Evolutionary conservation across 169 alveolate genomes (phyloP).

Genomic region (Cytauxzoon felis): DNA sequence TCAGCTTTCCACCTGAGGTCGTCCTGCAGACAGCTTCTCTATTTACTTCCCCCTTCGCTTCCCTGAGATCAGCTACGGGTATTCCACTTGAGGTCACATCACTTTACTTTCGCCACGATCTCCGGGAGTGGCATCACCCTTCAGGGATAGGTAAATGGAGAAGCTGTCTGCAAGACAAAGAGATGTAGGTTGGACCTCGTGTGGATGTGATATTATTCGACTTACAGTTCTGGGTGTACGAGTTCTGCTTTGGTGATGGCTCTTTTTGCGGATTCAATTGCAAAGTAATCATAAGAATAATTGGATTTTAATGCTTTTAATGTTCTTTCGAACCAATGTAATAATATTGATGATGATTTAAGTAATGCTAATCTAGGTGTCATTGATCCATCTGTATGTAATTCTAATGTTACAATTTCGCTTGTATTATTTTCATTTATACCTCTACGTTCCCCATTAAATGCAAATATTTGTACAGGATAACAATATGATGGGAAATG

Average conservation of each 20-base stretch:
- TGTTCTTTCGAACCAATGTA: constrained; percentile 65
- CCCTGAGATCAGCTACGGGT: too few relatives aligned
- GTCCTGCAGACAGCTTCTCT: too few relatives aligned
- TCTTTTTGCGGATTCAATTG: constrained; percentile 60
- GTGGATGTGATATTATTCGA: too few relatives aligned
- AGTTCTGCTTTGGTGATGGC: constrained; percentile 62
- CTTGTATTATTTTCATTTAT: constrained; percentile 74
- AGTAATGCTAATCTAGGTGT: constrained; percentile 79
- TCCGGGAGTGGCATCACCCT: too few relatives aligned
- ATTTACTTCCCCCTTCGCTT: too few relatives aligned
- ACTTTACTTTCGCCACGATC: too few relatives aligned
- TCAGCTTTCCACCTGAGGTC: too few relatives aligned
- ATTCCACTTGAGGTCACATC: too few relatives aligned
- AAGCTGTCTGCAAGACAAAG: too few relatives aligned
- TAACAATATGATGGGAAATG: constrained; percentile 73
- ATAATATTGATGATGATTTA: constrained; percentile 67
- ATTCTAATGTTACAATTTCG: constrained; percentile 78
- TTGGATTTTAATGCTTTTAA: constrained; percentile 68
- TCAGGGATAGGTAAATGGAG: too few relatives aligned
- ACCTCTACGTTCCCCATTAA: constrained; percentile 80
- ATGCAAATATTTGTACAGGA: constrained; percentile 79
- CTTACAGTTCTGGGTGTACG: constrained; percentile 72
- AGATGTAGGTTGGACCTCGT: too few relatives aligned
- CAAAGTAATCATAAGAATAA: constrained; percentile 64
- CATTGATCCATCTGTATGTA: constrained; percentile 83